phyloP scores from a whole-genome alignment of 2,329 filamentous ascomycete genomes.

The Mollisia scopiformis region DNA sequence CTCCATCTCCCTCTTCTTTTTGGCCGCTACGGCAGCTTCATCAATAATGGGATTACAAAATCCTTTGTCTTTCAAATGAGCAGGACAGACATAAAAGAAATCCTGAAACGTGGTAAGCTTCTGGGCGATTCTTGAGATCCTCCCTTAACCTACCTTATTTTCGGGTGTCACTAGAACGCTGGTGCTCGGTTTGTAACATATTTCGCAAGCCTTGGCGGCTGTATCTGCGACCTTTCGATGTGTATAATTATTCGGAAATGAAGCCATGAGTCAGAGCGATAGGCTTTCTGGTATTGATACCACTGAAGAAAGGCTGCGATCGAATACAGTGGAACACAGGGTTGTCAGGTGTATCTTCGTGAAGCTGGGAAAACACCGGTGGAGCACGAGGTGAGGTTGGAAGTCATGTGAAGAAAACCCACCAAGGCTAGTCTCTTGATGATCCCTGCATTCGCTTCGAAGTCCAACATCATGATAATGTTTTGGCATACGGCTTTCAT shows the following conservation, averaged over 20 bases:
- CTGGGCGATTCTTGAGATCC: not conserved
- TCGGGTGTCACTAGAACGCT: constrained; percentile 89
- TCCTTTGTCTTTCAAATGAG: constrained; percentile 79
- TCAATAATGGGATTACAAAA: constrained; percentile 81
- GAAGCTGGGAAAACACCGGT: too few relatives aligned
- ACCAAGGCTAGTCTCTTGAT: not conserved
- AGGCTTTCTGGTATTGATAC: too few relatives aligned
- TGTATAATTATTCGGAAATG: constrained; percentile 79
- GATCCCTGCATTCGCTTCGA: constrained; percentile 13
- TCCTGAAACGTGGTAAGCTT: constrained; percentile 52
- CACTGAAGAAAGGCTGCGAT: too few relatives aligned
- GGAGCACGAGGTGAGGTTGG: constrained; percentile 3
- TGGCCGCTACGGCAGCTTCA: constrained; percentile 62
- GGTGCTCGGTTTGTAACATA: constrained; percentile 87
- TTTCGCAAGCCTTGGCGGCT: constrained; percentile 81
- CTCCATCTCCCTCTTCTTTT: constrained; percentile 65
- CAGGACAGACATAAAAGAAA: constrained; percentile 88
- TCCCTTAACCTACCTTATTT: constrained; percentile 68
- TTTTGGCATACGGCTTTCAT: too few relatives aligned
- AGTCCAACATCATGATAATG: too few relatives aligned
- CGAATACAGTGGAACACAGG: too few relatives aligned
- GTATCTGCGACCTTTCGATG: constrained; percentile 85
- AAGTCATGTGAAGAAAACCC: not conserved
- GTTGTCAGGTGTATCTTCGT: too few relatives aligned
- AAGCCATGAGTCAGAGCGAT: constrained; percentile 26